Base-by-base conservation (phyloP, 768 basidiomycete species). In the Leccinum imitatum region DNA sequence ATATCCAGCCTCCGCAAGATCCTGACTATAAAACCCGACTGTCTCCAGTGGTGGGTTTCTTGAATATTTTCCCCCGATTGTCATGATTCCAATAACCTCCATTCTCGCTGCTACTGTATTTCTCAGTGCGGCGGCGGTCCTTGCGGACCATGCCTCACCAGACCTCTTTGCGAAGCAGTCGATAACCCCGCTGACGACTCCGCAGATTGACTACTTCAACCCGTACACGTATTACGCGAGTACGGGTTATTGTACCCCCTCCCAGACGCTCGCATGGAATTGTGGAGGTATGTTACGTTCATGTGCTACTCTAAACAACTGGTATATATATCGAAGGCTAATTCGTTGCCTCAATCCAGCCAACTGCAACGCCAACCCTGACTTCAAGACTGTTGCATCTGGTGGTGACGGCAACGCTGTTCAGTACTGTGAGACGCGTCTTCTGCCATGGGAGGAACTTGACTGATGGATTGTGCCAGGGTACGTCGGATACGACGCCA, bases 401-500 rank as follows among this genome's bases (percentile, higher is more conserved):
- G 83, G 83, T 10, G 83, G 83, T 6, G 57, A 83, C 52, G 83
- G 82, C 11, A 58, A 63, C 46, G 53, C 51, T 0, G 66, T 73
- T 1, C 83, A 82, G 59, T 83, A 75, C 62, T 84, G 80, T 80
- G 30, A 67, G 70, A 25, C 3, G 7, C 4, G 19, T 5, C 21
- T 8, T 17, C n/a, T 58, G 8, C 41, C n/a, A n/a, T 1, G 1
- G 15, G n/a, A 17, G 13, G n/a, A 35, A 4, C 3, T 21, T 35
- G 2, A n/a, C 53, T 59, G 5, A 50, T 6, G 13, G 6, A 3
- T n/a, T 44, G 21, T 41, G n/a, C 7, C 50, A 83, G 83, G 82
- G 82, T 83, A 74, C 54, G 83, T 84, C 27, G 83, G 83, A n/a
- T 84, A 74, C 60, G 79, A 79, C 58, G 76, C 81, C 0, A 68